Base-by-base conservation (phyloP, 23 red algal species). In the Gracilaria gracilis region DNA sequence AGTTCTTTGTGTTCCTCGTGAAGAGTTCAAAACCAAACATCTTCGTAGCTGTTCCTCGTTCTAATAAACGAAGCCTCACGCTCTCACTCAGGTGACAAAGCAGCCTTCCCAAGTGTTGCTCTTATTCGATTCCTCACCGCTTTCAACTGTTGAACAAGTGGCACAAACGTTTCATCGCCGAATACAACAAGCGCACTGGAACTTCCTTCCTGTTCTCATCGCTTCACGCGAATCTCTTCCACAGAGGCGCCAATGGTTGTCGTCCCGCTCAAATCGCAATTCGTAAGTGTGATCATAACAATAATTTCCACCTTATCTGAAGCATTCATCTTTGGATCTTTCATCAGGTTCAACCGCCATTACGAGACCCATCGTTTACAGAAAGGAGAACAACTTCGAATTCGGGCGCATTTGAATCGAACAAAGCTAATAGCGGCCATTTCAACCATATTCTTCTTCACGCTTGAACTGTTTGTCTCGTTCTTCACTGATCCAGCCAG, bases 261-360 rank as follows among this genome's bases (percentile, higher is more conserved):
- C 59, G 59, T 62, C 59, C 59, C 59, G 4, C 23, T 62, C 59
- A 62, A 62, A 19, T 62, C 59, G 23, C 59, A 62, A 29, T 62
- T 62, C 24, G 59, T 62, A 2, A 62, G 59, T 29, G 24, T 62
- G 0, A 62, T 62, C 24, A 62, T 62, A 31, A 62, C 59, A 2
- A 31, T 62, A 14, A 29, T 62, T 24, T 62, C 59, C 23, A 5
- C 24, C 27, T 16, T 62, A 12, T 62, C 59, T 29, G 59, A 62
- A 62, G 13, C 24, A 62, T 62, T 62, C 59, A 12, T 62, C 2
- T 62, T 62, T 29, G 9, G 23, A 2, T 62, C 27, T 31, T 62
- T 29, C 27, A 62, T 29, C 24, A 29, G 24, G 19, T 62, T 62
- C 23, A 62, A 31, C 59, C 59, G 59, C 23, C 29, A 29, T 19